Evolutionary conservation across 805 yeast species (phyloP).

Genomic region (Kodamaea leandrae): DNA sequence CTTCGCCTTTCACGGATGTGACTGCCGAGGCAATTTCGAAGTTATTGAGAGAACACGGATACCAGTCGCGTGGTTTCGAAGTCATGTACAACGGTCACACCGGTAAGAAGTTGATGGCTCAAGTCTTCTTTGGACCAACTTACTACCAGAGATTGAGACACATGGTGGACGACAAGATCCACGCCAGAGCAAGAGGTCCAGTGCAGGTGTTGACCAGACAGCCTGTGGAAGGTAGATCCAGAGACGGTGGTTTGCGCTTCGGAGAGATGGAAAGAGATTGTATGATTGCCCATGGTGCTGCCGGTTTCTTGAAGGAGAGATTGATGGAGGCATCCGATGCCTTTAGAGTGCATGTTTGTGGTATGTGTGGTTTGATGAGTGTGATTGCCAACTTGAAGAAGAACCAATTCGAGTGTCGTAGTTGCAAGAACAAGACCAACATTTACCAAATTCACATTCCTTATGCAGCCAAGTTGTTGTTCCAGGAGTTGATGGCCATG

Average conservation of each 20-base stretch:
- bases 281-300: slow-evolving; percentile 99
- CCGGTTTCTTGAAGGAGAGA: slow-evolving; percentile 95
- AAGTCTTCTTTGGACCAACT: slow-evolving; percentile 99
- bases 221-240: slow-evolving; percentile 98
- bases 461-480: slow-evolving; percentile 94
- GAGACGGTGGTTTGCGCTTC: slow-evolving; percentile 98
- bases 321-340: slow-evolving; percentile 99
- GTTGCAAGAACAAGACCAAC: slow-evolving; percentile 97
- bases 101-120: slow-evolving; percentile 96
- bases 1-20: slow-evolving; percentile 97
- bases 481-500: slow-evolving; percentile 99
- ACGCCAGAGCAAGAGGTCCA: slow-evolving; percentile 99
- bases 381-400: slow-evolving; percentile 97
- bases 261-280: slow-evolving; percentile 99
- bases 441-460: slow-evolving; percentile 97
- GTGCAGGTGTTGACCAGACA: slow-evolving; percentile 97
- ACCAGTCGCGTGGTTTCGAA: slow-evolving; percentile 97
- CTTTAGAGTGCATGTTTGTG: slow-evolving; percentile 96
- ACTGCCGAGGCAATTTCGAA: slow-evolving; percentile 96
- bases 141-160: slow-evolving; percentile 98
- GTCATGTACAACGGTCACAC: slow-evolving; percentile 99
- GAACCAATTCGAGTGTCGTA: slow-evolving; percentile 96
- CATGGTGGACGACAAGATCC: slow-evolving; percentile 99
- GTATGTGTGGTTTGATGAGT: slow-evolving; percentile 96
- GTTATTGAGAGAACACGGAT: slow-evolving; percentile 90